These are phyloP conservation scores for Suhomyces choctaworum DNA, from an alignment of 1,139 yeast species.

Conservation along the genomic window DNA sequence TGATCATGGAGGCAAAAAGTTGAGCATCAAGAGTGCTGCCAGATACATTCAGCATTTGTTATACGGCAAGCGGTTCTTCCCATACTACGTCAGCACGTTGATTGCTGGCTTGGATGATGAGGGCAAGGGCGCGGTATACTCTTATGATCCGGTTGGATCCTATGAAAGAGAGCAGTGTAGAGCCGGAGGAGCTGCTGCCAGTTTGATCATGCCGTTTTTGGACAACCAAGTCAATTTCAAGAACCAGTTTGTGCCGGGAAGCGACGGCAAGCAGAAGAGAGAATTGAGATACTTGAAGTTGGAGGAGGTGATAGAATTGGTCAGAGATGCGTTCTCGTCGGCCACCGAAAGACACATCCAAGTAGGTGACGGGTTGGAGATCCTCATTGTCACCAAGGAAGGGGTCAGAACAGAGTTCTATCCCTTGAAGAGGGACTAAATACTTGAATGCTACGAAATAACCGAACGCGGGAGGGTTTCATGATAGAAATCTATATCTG, in stretches of 20 bases:
- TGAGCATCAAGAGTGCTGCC: conserved; percentile 76
- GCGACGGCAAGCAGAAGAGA: conserved; percentile 65
- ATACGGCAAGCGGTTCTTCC: conserved; percentile 93
- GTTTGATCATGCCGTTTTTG: conserved; percentile 93
- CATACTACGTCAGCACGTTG: conserved; percentile 93
- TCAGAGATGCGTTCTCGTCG: conserved; percentile 89
- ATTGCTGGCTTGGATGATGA: conserved; percentile 93
- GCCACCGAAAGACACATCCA: conserved; percentile 98
- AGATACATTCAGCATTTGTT: conserved; percentile 87
- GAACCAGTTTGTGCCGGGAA: conserved; percentile 81
- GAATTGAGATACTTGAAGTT: conserved; percentile 63
- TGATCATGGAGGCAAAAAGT: conserved; percentile 70
- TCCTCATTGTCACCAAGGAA: conserved; percentile 86
- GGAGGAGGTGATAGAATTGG: conserved; percentile 84
- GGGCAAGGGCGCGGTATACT: conserved; percentile 92
- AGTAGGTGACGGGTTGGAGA: conserved; percentile 95
- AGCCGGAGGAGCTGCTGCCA: conserved; percentile 97
- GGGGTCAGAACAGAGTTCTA: conserved; percentile 83
- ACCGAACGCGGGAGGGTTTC: no score
- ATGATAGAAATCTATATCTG: no score
- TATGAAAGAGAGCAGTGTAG: conserved; percentile 97
- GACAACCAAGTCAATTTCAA: conserved; percentile 96
- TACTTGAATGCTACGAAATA: conserved; percentile 3
- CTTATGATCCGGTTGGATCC: conserved; percentile 97
- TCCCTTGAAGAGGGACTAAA: conserved; percentile 85